A percentile compares a stretch with the other conserved stretches of the same genome.
These are phyloP conservation scores for Mycena albidolilacea DNA, from an alignment of 768 basidiomycete species.

Conservation along the genomic window DNA sequence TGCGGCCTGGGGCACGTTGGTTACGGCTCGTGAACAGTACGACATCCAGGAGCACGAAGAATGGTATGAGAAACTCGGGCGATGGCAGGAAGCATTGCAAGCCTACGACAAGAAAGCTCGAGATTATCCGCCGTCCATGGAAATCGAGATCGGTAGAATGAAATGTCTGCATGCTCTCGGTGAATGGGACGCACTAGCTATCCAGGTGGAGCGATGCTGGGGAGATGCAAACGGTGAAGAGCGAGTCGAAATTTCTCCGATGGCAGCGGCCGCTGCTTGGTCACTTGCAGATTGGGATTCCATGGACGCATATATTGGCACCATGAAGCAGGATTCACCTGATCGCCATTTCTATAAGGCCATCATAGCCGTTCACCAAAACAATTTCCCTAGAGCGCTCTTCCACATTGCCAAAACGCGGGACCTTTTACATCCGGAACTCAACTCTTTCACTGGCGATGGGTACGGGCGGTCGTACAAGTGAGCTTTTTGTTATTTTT, in stretches of 20 bases:
- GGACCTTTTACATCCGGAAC: slow-evolving; percentile 91
- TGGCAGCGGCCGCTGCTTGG: slow-evolving; percentile 98
- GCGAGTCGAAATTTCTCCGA: slow-evolving; percentile 92
- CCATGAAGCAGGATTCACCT: slow-evolving; percentile 93
- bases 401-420: slow-evolving; percentile 93
- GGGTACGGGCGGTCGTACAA: slow-evolving; percentile 98
- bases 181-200: slow-evolving; percentile 94
- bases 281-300: slow-evolving; percentile 96
- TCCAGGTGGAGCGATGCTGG: slow-evolving; percentile 93
- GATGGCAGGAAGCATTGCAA: slow-evolving; percentile 94
- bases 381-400: slow-evolving; percentile 93
- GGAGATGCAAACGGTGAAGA: slow-evolving; percentile 85
- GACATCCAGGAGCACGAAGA: slow-evolving; percentile 95
- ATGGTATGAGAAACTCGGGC: slow-evolving; percentile 97
- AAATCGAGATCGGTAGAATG: slow-evolving; percentile 91
- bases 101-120: slow-evolving; percentile 87
- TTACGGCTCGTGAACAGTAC: slow-evolving; percentile 91
- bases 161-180: slow-evolving; percentile 97
- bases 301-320: slow-evolving; percentile 97
- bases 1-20: slow-evolving; percentile 96
- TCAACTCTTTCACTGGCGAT: slow-evolving; percentile 93
- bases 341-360: slow-evolving; percentile 97
- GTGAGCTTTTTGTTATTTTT: slow-evolving; percentile 60
- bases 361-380: slow-evolving; percentile 95
- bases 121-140: slow-evolving; percentile 82